These are phyloP conservation scores for Neurospora discreta DNA, from an alignment of 495 filamentous ascomycete genomes.

Conservation along the genomic window DNA sequence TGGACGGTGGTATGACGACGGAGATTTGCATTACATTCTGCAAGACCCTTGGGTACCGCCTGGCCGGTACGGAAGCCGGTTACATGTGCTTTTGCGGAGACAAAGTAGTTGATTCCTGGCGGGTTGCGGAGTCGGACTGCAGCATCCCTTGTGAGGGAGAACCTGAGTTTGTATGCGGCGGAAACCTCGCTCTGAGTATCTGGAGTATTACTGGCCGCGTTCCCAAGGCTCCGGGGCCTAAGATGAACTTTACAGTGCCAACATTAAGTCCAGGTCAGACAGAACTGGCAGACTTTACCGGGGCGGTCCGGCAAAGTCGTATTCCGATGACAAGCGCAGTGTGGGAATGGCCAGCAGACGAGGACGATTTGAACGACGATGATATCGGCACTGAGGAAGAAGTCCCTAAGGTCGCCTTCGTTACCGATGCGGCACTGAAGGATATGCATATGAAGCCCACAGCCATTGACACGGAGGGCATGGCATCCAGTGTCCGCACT, in stretches of 20 bases:
- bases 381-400: not conserved
- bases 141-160: slow-evolving; percentile 31
- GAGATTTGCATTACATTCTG: slow-evolving; percentile 47
- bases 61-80: slow-evolving; percentile 50
- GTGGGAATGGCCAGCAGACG: slow-evolving; percentile 7
- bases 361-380: not conserved
- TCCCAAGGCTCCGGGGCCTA: slow-evolving; percentile 5
- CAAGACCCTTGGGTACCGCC: slow-evolving; percentile 30
- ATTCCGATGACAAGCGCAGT: slow-evolving; percentile 9
- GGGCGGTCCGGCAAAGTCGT: slow-evolving; percentile 11
- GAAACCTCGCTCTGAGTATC: slow-evolving; percentile 25
- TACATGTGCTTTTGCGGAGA: slow-evolving; percentile 53
- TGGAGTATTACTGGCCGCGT: slow-evolving; percentile 25
- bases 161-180: slow-evolving; percentile 28
- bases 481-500: slow-evolving; percentile 7
- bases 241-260: slow-evolving; percentile 8
- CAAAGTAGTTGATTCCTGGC: slow-evolving; percentile 23
- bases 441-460: not conserved
- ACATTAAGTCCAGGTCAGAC: slow-evolving; percentile 8
- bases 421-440: not conserved
- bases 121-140: slow-evolving; percentile 26
- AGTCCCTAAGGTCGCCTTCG: not conserved
- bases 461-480: slow-evolving; percentile 4
- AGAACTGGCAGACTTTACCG: slow-evolving; percentile 3
- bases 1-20: slow-evolving; percentile 34